Percentiles rank a stretch among this genome's conserved stretches.
Conservation (phyloP, 1,284 basidiomycete genomes). For the Polyporus tsugae region DNA sequence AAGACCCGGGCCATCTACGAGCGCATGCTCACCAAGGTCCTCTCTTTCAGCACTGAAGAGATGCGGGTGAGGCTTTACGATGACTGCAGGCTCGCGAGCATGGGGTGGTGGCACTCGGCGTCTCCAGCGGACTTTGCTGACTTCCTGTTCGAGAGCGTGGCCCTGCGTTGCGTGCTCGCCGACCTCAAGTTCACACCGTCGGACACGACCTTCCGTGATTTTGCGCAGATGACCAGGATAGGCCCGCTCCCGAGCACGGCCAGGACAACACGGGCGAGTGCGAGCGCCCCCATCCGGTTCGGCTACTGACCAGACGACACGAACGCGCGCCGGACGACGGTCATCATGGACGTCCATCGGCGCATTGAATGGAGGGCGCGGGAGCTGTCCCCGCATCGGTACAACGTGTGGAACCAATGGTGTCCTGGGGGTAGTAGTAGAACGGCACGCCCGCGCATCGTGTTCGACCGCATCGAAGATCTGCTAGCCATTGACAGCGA, state of each 20-base stretch:
- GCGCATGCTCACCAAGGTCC: background rate
- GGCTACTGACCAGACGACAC: background rate
- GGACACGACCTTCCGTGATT: background rate
- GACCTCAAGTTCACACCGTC: background rate
- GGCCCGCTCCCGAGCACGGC: no score
- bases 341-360: background rate
- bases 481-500: background rate
- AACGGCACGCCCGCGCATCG: no score
- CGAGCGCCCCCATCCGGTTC: no score
- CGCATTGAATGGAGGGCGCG: no score
- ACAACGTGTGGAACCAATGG: no score
- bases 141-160: background rate
- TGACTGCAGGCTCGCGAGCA: background rate
- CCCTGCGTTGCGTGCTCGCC: background rate
- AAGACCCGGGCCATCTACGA: background rate
- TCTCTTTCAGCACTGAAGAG: background rate
- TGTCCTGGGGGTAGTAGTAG: no score
- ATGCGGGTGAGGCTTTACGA: background rate
- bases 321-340: background rate
- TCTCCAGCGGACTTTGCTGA: background rate
- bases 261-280: background rate
- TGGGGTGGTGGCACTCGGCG: background rate
- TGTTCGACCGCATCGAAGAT: background rate
- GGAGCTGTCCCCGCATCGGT: no score
- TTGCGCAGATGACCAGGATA: background rate